phyloP scores from a whole-genome alignment of 495 filamentous ascomycete genomes.

The Podospora comata region DNA sequence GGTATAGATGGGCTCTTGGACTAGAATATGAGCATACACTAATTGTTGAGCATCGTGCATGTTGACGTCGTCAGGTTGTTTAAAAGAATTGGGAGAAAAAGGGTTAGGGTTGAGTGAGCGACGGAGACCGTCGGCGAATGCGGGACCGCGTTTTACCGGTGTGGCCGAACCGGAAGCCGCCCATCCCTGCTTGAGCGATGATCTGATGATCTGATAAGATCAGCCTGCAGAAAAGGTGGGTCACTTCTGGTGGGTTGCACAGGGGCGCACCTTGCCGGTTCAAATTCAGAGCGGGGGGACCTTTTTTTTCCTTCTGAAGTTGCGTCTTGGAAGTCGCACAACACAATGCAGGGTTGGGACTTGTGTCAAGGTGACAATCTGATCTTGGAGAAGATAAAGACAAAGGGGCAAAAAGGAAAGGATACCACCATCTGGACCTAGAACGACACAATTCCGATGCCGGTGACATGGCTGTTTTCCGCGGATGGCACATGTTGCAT shows the following conservation, averaged over 20 bases:
- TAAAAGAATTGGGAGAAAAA: background rate
- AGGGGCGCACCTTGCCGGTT: background rate
- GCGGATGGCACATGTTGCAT: background rate
- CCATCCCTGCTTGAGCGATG: slow-evolving; percentile 1
- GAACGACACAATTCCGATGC: background rate
- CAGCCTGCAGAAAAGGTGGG: slow-evolving; percentile 17
- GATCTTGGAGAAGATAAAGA: background rate
- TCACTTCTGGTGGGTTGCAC: background rate
- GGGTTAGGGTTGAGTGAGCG: background rate
- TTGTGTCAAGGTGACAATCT: background rate
- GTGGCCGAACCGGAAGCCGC: background rate
- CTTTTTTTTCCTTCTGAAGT: background rate
- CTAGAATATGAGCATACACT: too few species aligned
- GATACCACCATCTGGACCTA: background rate
- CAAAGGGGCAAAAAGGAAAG: background rate
- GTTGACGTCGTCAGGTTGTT: background rate
- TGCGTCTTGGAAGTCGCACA: background rate
- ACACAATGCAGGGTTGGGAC: background rate
- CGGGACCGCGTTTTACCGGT: slow-evolving; percentile 6
- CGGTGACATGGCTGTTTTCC: background rate
- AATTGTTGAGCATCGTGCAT: too few species aligned
- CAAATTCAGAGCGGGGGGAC: background rate
- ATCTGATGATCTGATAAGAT: slow-evolving; percentile 40
- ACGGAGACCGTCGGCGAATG: background rate
- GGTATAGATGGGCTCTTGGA: background rate